Conservation (phyloP, 176 grass and related monocot genomes). For the Eragrostis curvula region DNA sequence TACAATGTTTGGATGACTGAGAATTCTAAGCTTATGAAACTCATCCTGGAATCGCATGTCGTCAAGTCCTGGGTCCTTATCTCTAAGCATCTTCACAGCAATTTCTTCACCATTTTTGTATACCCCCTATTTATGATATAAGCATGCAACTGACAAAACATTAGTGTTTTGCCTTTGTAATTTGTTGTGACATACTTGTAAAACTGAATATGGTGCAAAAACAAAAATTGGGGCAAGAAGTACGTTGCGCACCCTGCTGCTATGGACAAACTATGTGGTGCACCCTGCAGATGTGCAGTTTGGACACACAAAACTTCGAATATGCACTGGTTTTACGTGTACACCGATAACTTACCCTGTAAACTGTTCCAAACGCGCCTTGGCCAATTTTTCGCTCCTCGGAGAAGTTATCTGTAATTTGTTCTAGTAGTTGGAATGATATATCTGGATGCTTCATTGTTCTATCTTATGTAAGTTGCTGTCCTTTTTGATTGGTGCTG, state of each 20-base stretch:
- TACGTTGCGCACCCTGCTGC: neutral
- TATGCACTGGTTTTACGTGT: neutral
- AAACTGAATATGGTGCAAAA: neutral
- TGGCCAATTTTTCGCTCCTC: too few species aligned
- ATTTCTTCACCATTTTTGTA: neutral
- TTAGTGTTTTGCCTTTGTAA: neutral
- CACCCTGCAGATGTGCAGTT: neutral
- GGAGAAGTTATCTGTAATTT: too few species aligned
- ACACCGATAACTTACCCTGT: neutral
- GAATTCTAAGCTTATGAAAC: neutral
- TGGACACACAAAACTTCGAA: too few species aligned
- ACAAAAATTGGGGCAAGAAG: neutral
- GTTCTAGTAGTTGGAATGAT: too few species aligned
- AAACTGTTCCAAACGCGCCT: too few species aligned
- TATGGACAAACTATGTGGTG: neutral
- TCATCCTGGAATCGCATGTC: neutral
- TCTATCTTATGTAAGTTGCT: too few species aligned
- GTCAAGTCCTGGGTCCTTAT: neutral
- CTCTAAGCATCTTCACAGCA: constrained; percentile 4
- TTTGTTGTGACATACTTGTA: neutral
- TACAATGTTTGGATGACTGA: neutral
- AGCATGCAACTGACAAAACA: neutral
- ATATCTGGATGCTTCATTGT: too few species aligned
- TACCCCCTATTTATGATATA: neutral
- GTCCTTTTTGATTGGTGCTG: too few species aligned